Base-by-base conservation (phyloP, 1,284 basidiomycete genomes). In the Porodaedalea pini region DNA sequence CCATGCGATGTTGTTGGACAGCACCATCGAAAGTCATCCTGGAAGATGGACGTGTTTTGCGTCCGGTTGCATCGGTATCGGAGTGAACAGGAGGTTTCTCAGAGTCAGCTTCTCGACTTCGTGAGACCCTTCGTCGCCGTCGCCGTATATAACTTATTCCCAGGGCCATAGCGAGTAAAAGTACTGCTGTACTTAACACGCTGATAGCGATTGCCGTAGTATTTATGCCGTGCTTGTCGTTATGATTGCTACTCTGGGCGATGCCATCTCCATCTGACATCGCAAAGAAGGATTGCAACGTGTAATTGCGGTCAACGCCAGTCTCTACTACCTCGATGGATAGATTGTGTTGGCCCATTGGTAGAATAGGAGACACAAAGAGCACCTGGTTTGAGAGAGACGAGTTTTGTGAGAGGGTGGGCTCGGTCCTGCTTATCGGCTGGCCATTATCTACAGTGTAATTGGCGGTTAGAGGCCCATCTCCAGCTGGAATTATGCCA, bases 391-490 rank as follows among this genome's bases (percentile, higher is more conserved):
- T 31, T 8, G n/a, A 7, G 39, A 56, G 13, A 15, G 47, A 39
- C 29, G 27, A 3, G 21, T 43, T 51, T 51, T 44, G 44, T 19
- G 53, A 13, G 10, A 44, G 13, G n/a, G 21, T n/a, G 13, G 48
- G 23, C 31, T 43, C 21, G 27, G 10, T 27, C 27, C 40, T 32
- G 13, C 10, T 45, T 1, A 8, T 2, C 23, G 58, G 48, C 21
- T 41, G 11, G 5, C 54, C 45, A 13, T 27, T 40, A 13, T 60
- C 58, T 23, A 60, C 34, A 15, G n/a, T 52, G 36, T 60, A 60
- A 19, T 60, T 60, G 15, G 58, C 58, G 17, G 47, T n/a, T 10
- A 60, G 10, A 6, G 25, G 5, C n/a, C 37, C 41, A 13, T 56
- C n/a, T 19, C 58, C 58, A 2, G 48, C n/a, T 10, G 49, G 36